phyloP scores from a whole-genome alignment of 108 stramenopile genomes.

The Cyclotella sp. region DNA sequence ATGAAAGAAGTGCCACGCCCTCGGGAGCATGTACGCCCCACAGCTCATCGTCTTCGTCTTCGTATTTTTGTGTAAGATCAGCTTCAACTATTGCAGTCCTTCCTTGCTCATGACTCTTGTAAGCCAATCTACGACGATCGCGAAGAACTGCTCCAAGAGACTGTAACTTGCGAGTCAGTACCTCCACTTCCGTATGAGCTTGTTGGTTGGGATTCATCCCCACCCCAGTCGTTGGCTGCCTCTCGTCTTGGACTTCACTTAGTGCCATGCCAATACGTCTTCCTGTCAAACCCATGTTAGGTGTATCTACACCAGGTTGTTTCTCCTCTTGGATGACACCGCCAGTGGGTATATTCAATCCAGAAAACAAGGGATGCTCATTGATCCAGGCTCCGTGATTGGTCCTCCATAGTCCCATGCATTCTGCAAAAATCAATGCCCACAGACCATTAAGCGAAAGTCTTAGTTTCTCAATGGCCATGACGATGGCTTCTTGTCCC shows the following conservation, averaged over 20 bases:
- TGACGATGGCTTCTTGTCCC: not conserved
- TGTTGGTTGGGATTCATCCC: constrained; percentile 21
- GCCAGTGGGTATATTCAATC: constrained; percentile 10
- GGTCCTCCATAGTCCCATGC: constrained; percentile 70
- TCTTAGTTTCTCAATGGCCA: constrained; percentile 9
- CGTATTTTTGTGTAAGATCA: not conserved
- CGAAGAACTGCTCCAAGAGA: constrained; percentile 26
- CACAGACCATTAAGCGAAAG: constrained; percentile 48
- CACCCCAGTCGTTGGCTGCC: constrained; percentile 5
- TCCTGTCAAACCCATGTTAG: not conserved
- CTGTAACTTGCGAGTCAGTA: constrained; percentile 20
- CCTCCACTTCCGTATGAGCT: constrained; percentile 22
- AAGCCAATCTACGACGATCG: constrained; percentile 36
- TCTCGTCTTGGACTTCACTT: not conserved
- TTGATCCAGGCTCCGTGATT: constrained; percentile 39
- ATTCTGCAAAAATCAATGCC: constrained; percentile 62
- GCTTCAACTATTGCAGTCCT: not conserved
- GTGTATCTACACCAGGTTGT: not conserved
- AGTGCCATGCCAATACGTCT: not conserved
- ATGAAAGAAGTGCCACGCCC: constrained; percentile 60
- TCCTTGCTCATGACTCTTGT: constrained; percentile 3
- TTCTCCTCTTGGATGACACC: not conserved
- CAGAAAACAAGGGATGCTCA: constrained; percentile 58
- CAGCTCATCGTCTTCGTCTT: constrained; percentile 27
- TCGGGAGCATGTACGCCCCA: constrained; percentile 48